These are phyloP conservation scores for Thermomucor indicae-seudaticae DNA, from an alignment of 371 early-diverging fungal genomes.

Conservation along the genomic window DNA sequence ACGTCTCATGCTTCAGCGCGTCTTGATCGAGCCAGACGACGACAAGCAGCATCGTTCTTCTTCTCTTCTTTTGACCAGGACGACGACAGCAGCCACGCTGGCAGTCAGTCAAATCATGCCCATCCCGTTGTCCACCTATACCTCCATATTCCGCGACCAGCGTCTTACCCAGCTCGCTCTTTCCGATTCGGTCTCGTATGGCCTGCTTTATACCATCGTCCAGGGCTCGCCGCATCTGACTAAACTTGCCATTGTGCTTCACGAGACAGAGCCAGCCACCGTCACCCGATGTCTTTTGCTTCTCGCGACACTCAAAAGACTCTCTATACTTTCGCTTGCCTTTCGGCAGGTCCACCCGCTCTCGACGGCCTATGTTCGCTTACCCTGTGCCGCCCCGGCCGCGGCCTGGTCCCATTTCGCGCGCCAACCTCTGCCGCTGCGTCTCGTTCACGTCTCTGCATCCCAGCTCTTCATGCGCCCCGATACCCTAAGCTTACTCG, in stretches of 20 bases:
- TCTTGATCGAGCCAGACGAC: slow-evolving; percentile 24
- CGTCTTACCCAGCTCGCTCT: slow-evolving; percentile 30
- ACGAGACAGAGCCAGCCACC: slow-evolving; percentile 24
- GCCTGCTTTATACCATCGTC: slow-evolving; percentile 15
- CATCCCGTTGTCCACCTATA: slow-evolving; percentile 17
- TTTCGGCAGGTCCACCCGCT: slow-evolving; percentile 26
- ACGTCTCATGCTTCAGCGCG: slow-evolving; percentile 24
- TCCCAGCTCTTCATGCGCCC: too few species aligned
- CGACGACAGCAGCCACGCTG: slow-evolving; percentile 7
- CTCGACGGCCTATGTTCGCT: slow-evolving; percentile 14
- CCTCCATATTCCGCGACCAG: slow-evolving; percentile 5
- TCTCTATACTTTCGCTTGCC: slow-evolving; percentile 31
- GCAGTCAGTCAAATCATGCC: slow-evolving; percentile 10
- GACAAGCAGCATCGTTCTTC: background rate
- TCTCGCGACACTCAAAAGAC: slow-evolving; percentile 10
- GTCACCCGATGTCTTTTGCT: slow-evolving; percentile 13
- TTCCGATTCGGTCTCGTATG: slow-evolving; percentile 27
- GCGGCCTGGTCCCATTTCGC: slow-evolving; percentile 28
- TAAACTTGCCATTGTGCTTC: slow-evolving; percentile 33
- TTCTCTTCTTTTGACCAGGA: slow-evolving; percentile 2
- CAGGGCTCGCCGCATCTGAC: slow-evolving; percentile 24
- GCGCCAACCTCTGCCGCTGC: slow-evolving; percentile 12
- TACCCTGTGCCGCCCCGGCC: slow-evolving; percentile 33
- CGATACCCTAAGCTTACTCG: too few species aligned
- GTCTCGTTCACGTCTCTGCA: slow-evolving; percentile 33